Percentiles rank a stretch among this genome's conserved stretches.
phyloP scores from a whole-genome alignment of 352 stramenopile species.

The Pythium guiyangense region DNA sequence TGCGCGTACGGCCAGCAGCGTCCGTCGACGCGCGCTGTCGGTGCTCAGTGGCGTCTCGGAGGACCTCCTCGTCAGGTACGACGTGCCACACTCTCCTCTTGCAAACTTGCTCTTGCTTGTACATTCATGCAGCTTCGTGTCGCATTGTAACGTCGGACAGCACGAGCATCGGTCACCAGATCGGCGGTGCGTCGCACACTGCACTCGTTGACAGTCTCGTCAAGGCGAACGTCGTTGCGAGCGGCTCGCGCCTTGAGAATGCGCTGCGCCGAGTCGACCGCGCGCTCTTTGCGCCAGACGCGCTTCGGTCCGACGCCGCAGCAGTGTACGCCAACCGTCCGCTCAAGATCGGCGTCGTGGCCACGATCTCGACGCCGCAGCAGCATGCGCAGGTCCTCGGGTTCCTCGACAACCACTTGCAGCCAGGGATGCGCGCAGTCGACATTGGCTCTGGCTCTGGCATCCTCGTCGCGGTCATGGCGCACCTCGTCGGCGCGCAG shows the following conservation, averaged over 20 bases:
- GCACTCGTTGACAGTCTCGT: slow-evolving; percentile 77
- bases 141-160: slow-evolving; percentile 11
- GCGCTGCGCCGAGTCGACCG: slow-evolving; percentile 49
- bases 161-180: slow-evolving; percentile 80
- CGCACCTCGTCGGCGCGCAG: no score
- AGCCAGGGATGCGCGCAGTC: no score
- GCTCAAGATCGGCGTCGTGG: no score
- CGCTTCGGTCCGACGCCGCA: no score
- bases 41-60: slow-evolving; percentile 73
- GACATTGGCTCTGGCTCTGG: no score
- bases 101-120: neutral
- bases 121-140: neutral
- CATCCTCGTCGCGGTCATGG: no score
- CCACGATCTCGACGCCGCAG: no score
- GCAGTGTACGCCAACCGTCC: no score
- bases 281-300: no score
- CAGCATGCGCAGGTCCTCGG: no score
- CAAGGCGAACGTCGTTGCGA: slow-evolving; percentile 56
- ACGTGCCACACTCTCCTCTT: neutral
- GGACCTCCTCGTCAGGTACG: slow-evolving; percentile 67
- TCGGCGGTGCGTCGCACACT: slow-evolving; percentile 62
- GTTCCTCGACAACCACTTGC: no score
- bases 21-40: slow-evolving; percentile 23
- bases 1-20: neutral
- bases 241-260: slow-evolving; percentile 49